Evolutionary conservation across 1,284 basidiomycete genomes (phyloP).

Genomic region (Ustanciosporium gigantosporum): DNA sequence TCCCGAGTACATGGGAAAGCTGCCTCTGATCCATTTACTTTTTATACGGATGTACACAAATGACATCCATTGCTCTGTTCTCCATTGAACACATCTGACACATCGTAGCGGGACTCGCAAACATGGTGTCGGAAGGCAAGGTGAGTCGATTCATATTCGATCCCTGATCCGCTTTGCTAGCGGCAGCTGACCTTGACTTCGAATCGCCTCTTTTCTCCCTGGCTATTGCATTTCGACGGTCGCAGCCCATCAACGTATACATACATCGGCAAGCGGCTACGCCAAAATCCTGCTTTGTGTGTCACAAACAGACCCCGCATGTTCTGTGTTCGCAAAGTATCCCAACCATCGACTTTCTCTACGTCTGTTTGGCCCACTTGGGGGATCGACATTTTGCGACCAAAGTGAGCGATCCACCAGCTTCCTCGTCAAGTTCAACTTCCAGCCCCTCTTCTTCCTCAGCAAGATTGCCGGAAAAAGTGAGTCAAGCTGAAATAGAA

Average conservation of each 20-base stretch:
- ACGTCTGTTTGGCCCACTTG: conserved; percentile 46
- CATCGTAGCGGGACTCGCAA: no score
- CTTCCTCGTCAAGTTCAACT: background rate
- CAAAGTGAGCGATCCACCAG: conserved; percentile 18
- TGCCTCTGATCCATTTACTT: no score
- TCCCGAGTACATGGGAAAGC: no score
- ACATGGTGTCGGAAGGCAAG: conserved; percentile 1
- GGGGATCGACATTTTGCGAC: conserved; percentile 47
- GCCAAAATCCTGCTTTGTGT: conserved; percentile 44
- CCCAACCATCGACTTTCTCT: conserved; percentile 49
- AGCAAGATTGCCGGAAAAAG: conserved; percentile 27
- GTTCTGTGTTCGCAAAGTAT: conserved; percentile 45
- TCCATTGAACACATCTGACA: no score
- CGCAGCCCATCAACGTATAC: conserved; percentile 40
- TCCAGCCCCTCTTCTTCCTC: background rate
- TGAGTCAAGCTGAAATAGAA: conserved; percentile 41
- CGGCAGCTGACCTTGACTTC: background rate
- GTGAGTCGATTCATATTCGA: background rate
- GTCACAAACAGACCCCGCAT: conserved; percentile 36
- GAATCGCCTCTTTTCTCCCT: no score
- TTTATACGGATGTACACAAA: no score
- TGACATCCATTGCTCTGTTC: no score
- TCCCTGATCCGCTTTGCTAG: background rate
- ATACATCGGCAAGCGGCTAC: conserved; percentile 47
- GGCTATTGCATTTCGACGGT: no score